phyloP scores from a whole-genome alignment of 2,329 filamentous ascomycete genomes.

The Verticillium albo-atrum region DNA sequence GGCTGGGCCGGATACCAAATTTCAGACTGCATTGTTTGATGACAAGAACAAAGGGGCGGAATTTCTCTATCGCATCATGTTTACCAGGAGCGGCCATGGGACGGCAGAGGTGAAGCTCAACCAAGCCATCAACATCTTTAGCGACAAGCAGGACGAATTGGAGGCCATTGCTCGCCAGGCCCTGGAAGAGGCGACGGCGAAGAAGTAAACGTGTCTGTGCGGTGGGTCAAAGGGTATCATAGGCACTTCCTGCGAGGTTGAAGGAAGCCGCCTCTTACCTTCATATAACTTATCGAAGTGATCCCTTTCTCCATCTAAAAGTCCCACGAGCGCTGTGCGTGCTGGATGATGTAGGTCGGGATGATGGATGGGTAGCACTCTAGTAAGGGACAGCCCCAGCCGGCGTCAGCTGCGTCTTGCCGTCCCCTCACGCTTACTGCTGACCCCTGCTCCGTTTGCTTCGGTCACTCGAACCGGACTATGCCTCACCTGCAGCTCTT shows the following conservation, averaged over 20 bases:
- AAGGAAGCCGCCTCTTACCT: no score
- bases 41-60: slow-evolving; percentile 28
- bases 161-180: slow-evolving; percentile 26
- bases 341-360: no score
- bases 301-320: no score
- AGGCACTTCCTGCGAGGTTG: no score
- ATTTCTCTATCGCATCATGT: slow-evolving; percentile 43
- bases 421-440: background rate
- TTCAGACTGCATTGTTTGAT: slow-evolving; percentile 5
- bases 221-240: no score
- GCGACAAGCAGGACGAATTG: slow-evolving; percentile 48
- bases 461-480: background rate
- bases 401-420: background rate
- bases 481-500: background rate
- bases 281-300: no score
- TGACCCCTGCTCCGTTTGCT: background rate
- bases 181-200: background rate
- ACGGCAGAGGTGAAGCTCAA: slow-evolving; percentile 46
- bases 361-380: no score
- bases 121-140: slow-evolving; percentile 55
- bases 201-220: background rate
- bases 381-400: background rate
- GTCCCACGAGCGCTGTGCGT: no score
- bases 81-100: slow-evolving; percentile 41
- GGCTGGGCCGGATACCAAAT: slow-evolving; percentile 21